Conservation (phyloP, 805 yeast genomes). For the fission yeast (Schizosaccharomyces pombe) region DNA sequence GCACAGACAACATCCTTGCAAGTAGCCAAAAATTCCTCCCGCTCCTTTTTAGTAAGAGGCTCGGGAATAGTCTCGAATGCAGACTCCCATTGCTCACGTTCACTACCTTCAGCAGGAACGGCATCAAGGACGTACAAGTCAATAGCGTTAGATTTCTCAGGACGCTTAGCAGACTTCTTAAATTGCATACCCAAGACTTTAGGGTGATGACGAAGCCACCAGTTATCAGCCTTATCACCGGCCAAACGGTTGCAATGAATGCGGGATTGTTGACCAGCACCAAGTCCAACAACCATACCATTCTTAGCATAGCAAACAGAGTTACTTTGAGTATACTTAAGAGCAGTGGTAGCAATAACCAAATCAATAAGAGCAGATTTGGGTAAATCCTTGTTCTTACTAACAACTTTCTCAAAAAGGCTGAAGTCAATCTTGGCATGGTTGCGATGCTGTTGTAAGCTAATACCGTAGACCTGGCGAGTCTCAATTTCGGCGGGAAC, state of each 20-base stretch:
- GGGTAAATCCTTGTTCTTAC: conserved; percentile 63
- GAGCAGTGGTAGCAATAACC: conserved; percentile 89
- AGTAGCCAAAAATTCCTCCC: conserved; percentile 64
- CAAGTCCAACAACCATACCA: conserved; percentile 97
- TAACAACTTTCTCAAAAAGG: conserved; percentile 76
- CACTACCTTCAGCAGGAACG: conserved; percentile 80
- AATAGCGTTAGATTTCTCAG: conserved; percentile 94
- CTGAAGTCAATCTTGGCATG: conserved; percentile 85
- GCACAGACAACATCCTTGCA: conserved; percentile 72
- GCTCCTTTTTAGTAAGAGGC: conserved; percentile 64
- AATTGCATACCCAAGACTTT: conserved; percentile 76
- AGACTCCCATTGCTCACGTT: conserved; percentile 72
- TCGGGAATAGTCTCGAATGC: conserved; percentile 67
- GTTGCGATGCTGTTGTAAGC: conserved; percentile 88
- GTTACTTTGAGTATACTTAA: conserved; percentile 94
- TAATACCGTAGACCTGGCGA: conserved; percentile 88
- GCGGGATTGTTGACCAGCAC: conserved; percentile 99
- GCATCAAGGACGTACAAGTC: conserved; percentile 81
- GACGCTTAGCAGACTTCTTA: conserved; percentile 96
- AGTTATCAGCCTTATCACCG: conserved; percentile 97
- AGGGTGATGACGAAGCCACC: conserved; percentile 99
- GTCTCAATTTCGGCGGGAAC: conserved; percentile 62
- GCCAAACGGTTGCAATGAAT: conserved; percentile 98
- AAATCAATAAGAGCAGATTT: conserved; percentile 84
- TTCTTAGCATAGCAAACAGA: conserved; percentile 95